Evolutionary conservation across 371 early-diverging fungal genomes (phyloP), one percentile per base, ranked within the genome.

Genomic region (Haplosporangium sp.): DNA sequence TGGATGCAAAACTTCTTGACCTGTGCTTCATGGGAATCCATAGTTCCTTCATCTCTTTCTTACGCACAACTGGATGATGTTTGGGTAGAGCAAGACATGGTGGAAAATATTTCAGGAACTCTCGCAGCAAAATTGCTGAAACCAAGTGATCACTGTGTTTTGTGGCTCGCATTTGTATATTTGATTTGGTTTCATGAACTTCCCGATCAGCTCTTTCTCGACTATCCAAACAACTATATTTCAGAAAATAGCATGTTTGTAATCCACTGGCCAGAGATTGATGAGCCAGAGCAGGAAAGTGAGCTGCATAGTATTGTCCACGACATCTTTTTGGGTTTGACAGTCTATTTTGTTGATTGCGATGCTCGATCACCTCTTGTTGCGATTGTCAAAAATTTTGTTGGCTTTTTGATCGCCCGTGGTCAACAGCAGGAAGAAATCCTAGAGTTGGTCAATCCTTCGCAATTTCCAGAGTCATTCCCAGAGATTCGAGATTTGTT

Each of bases 121-220:
- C 68, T 74, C 38, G 81, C 81, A 0, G 59, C 75, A 8, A 55
- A 60, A 42, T 45, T 74, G 3, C 59, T 79, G 20, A 59, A 61
- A 8, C 40, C 81, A 2, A 74, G 63, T 20, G 81, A 79, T 45
- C 69, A 65, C 38, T 74, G 75, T 15, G 58, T 79, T 20, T 48
- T 79, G 37, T 79, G 81, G 81, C 61, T 74, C 52, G 65, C 75
- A 1, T 79, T 60, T 27, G 64, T 79, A 4, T 68, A 79, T 47
- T 45, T 79, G 65, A 65, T 79, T 7, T 79, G 81, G 81, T 74
- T 71, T 63, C 74, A 79, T 5, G 81, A 79, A 55, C 45, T 79
- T n/a, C 81, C 81, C 0, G 40, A 65, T 20, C 56, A 47, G 6
- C 71, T 79, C 40, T 79, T 79, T 44, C 44, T 56, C 8, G 71